These are phyloP conservation scores for Fusarium guadeloupense DNA, from an alignment of 2,329 filamentous ascomycete genomes.

Conservation along the genomic window DNA sequence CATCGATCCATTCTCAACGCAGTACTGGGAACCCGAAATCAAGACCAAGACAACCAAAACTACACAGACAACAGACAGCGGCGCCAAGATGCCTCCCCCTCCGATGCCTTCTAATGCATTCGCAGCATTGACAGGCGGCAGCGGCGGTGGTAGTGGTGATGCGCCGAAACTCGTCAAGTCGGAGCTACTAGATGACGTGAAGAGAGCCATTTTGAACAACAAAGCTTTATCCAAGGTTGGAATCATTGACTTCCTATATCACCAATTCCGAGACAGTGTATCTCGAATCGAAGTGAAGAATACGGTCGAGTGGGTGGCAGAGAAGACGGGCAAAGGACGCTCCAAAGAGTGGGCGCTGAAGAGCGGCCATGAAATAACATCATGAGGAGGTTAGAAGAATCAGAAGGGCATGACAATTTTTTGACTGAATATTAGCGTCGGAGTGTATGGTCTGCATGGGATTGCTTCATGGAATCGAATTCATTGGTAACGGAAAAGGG, in stretches of 20 bases:
- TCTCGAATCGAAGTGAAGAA: constrained; percentile 55
- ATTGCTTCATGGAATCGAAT: constrained; percentile 35
- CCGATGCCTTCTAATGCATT: constrained; percentile 50
- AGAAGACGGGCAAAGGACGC: constrained; percentile 51
- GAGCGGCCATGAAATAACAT: constrained; percentile 50
- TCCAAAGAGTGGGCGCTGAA: constrained; percentile 53
- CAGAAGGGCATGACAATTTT: constrained; percentile 31
- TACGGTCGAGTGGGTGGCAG: constrained; percentile 52
- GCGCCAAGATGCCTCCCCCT: constrained; percentile 47
- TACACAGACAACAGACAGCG: constrained; percentile 17
- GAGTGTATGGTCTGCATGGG: constrained; percentile 37
- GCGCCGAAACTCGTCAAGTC: constrained; percentile 49
- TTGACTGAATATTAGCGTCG: constrained; percentile 42
- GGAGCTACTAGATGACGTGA: constrained; percentile 54
- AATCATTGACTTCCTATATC: constrained; percentile 53
- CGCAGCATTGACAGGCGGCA: constrained; percentile 44
- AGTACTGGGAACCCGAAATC: constrained; percentile 74
- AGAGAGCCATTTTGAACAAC: constrained; percentile 53
- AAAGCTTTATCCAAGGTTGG: constrained; percentile 53
- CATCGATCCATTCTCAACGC: constrained; percentile 86
- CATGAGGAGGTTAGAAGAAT: constrained; percentile 32
- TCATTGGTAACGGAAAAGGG: constrained; percentile 25
- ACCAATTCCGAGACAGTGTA: constrained; percentile 50
- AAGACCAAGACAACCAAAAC: constrained; percentile 41
- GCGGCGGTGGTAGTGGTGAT: constrained; percentile 22